Evolutionary conservation across 1,284 basidiomycete species (phyloP).

Genomic region (Inonotus hispidus): DNA sequence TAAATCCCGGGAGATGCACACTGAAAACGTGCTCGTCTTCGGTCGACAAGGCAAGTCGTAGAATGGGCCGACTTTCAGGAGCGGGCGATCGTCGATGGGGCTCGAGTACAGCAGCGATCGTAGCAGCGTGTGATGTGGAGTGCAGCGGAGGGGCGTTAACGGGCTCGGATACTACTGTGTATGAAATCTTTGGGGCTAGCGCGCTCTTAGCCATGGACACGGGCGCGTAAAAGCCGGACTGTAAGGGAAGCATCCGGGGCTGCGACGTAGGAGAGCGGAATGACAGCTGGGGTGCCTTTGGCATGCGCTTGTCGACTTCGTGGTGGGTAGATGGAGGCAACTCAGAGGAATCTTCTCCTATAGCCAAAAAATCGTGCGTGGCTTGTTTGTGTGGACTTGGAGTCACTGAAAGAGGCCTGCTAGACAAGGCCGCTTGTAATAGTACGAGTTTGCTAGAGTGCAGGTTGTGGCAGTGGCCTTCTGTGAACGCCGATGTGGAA

Average conservation of each 20-base stretch:
- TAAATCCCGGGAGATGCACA: conserved; percentile 15
- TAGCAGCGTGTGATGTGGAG: conserved; percentile 1
- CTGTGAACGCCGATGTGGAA: background rate
- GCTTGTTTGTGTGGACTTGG: background rate
- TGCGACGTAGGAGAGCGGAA: conserved; percentile 2
- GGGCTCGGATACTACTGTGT: background rate
- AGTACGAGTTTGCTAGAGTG: background rate
- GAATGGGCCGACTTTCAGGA: conserved; percentile 8
- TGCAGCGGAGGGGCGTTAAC: background rate
- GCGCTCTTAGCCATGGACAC: background rate
- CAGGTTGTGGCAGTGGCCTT: background rate
- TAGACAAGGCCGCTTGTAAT: background rate
- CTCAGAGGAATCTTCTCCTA: background rate
- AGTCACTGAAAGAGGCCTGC: background rate
- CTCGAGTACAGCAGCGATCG: conserved; percentile 14
- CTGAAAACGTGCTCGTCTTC: conserved; percentile 16
- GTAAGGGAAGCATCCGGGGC: conserved; percentile 8
- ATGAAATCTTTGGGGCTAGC: conserved; percentile 9
- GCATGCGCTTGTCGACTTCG: background rate
- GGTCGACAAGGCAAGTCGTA: background rate
- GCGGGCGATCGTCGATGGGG: conserved; percentile 17
- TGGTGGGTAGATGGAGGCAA: background rate
- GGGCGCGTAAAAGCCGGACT: background rate
- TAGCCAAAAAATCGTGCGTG: background rate
- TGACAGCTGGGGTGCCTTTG: conserved; percentile 9